phyloP scores from a whole-genome alignment of 2,329 filamentous ascomycete species.

The Botrytis deweyae region DNA sequence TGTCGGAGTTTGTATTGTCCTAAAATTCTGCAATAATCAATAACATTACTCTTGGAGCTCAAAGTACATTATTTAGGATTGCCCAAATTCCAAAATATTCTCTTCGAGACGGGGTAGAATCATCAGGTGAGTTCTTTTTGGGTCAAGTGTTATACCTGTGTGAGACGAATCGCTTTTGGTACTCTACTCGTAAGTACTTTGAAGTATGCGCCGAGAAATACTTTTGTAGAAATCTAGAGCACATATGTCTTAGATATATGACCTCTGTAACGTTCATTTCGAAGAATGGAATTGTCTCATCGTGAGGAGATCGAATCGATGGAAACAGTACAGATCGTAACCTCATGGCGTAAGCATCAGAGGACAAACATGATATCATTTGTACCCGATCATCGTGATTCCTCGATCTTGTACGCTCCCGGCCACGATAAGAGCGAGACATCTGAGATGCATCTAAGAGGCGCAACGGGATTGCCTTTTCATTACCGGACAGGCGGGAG shows the following conservation, averaged over 20 bases:
- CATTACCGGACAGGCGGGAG: background rate
- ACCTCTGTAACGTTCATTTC: background rate
- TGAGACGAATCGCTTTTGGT: background rate
- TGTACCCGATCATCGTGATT: background rate
- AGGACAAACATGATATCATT: slow-evolving; percentile 14
- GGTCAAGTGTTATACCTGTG: background rate
- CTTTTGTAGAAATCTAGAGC: background rate
- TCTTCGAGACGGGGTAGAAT: background rate
- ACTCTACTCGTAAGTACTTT: background rate
- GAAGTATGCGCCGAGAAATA: background rate
- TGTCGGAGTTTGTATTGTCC: background rate
- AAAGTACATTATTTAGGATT: background rate
- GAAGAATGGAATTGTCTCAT: background rate
- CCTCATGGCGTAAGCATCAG: background rate
- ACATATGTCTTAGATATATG: background rate
- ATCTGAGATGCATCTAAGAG: background rate
- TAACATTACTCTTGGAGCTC: background rate
- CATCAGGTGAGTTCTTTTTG: background rate
- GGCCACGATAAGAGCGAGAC: background rate
- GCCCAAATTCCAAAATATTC: background rate
- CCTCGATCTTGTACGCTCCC: slow-evolving; percentile 1
- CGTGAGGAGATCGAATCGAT: background rate
- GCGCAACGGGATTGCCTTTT: background rate
- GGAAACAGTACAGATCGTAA: background rate
- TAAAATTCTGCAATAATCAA: background rate